phyloP scores from a whole-genome alignment of 768 basidiomycete species.

The Tylopilus sp. region DNA sequence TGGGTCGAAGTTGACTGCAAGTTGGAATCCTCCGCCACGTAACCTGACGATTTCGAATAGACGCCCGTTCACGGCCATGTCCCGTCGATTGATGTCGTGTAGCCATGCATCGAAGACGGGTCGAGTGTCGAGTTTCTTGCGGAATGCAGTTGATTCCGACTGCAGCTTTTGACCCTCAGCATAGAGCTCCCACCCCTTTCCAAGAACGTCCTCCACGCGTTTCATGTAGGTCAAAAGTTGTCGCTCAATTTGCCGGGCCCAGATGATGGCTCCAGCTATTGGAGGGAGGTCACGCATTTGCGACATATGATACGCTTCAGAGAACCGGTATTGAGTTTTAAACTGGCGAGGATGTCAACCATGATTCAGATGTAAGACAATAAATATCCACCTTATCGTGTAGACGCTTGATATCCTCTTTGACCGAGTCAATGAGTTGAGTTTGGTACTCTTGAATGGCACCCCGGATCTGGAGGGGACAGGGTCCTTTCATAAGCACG shows the following conservation, averaged over 20 bases:
- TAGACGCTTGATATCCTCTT: slow-evolving; percentile 93
- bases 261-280: slow-evolving; percentile 97
- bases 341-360: slow-evolving; percentile 47
- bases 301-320: slow-evolving; percentile 96
- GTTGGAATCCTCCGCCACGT: slow-evolving; percentile 72
- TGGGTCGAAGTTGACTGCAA: slow-evolving; percentile 96
- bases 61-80: slow-evolving; percentile 88
- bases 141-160: slow-evolving; percentile 85
- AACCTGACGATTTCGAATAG: slow-evolving; percentile 87
- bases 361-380: neutral
- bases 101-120: slow-evolving; percentile 97
- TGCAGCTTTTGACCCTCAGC: slow-evolving; percentile 99
- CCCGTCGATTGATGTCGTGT: slow-evolving; percentile 88
- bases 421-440: slow-evolving; percentile 96
- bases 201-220: slow-evolving; percentile 95
- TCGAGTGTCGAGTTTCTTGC: slow-evolving; percentile 91
- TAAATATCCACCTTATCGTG: slow-evolving; percentile 72
- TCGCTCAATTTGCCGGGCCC: slow-evolving; percentile 98
- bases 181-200: slow-evolving; percentile 98
- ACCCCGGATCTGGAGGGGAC: slow-evolving; percentile 70
- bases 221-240: slow-evolving; percentile 98
- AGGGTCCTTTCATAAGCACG: neutral
- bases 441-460: slow-evolving; percentile 99
- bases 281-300: slow-evolving; percentile 98
- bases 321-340: slow-evolving; percentile 93